phyloP scores from a whole-genome alignment of 768 basidiomycete genomes.

The Suillus alpinus region DNA sequence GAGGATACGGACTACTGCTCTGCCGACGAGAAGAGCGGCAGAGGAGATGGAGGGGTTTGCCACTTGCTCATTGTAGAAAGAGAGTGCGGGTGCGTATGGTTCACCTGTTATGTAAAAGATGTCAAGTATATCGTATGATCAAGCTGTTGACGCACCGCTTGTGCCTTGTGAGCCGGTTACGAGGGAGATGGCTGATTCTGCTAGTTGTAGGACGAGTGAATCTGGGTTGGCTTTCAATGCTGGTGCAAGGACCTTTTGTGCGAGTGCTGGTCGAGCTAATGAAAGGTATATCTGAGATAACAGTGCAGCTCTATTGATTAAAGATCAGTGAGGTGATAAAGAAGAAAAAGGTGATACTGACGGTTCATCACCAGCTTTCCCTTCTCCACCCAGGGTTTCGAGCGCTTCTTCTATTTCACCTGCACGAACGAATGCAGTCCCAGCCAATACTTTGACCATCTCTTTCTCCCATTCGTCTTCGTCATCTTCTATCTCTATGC shows the following conservation, averaged over 20 bases:
- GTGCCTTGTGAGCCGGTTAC: constrained; percentile 73
- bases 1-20: constrained; percentile 76
- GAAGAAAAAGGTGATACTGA: constrained; percentile 40
- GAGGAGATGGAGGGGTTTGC: constrained; percentile 77
- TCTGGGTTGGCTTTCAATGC: constrained; percentile 89
- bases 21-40: constrained; percentile 71
- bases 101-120: constrained; percentile 17
- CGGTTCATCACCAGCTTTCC: constrained; percentile 84
- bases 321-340: neutral
- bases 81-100: constrained; percentile 39
- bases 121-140: neutral
- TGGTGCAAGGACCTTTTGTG: constrained; percentile 79
- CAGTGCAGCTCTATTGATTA: constrained; percentile 63
- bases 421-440: constrained; percentile 81
- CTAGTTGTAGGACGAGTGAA: constrained; percentile 83
- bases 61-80: constrained; percentile 82
- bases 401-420: constrained; percentile 91
- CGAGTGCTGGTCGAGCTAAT: constrained; percentile 84
- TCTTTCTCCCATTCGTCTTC: constrained; percentile 69
- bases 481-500: constrained; percentile 83
- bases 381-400: constrained; percentile 74
- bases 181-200: constrained; percentile 80
- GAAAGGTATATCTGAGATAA: constrained; percentile 87
- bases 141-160: constrained; percentile 18
- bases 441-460: constrained; percentile 75